Conservation (phyloP, 345 rosid genomes). For the Isatis tinctoria region DNA sequence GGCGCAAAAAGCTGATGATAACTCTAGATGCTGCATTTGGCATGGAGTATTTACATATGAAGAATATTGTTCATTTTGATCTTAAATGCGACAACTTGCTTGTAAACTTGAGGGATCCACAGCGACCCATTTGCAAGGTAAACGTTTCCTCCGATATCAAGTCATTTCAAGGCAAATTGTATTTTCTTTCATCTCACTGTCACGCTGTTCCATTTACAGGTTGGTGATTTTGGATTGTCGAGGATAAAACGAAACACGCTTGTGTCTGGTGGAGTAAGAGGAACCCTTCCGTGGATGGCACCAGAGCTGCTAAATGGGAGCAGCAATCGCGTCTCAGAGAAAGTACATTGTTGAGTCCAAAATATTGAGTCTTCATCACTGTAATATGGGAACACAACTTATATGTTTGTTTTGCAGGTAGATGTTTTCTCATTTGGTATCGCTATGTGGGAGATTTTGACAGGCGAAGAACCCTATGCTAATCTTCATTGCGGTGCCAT, state of each 20-base stretch:
- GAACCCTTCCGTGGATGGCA: conserved; percentile 99
- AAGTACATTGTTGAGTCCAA: conserved; percentile 37
- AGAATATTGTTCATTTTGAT: conserved; percentile 87
- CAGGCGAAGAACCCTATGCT: conserved; percentile 86
- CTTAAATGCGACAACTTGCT: conserved; percentile 93
- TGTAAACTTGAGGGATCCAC: conserved; percentile 85
- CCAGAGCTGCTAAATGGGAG: conserved; percentile 81
- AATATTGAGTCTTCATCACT: neutral
- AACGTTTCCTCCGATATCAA: neutral
- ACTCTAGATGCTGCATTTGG: conserved; percentile 93
- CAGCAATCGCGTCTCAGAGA: conserved; percentile 79
- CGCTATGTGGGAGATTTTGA: conserved; percentile 80
- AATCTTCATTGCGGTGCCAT: conserved; percentile 92
- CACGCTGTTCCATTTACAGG: conserved; percentile 39
- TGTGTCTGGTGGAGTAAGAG: conserved; percentile 87
- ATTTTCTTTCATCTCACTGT: neutral
- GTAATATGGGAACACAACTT: neutral
- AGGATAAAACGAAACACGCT: conserved; percentile 84
- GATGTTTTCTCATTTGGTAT: conserved; percentile 92
- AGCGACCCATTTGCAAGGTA: conserved; percentile 92
- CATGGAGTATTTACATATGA: conserved; percentile 90
- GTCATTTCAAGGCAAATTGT: neutral
- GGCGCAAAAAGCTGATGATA: conserved; percentile 66
- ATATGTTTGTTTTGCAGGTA: conserved; percentile 45
- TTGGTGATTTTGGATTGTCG: conserved; percentile 95